phyloP scores from a whole-genome alignment of 148 eudicot genomes.

The Vaccinium vitisidaea region DNA sequence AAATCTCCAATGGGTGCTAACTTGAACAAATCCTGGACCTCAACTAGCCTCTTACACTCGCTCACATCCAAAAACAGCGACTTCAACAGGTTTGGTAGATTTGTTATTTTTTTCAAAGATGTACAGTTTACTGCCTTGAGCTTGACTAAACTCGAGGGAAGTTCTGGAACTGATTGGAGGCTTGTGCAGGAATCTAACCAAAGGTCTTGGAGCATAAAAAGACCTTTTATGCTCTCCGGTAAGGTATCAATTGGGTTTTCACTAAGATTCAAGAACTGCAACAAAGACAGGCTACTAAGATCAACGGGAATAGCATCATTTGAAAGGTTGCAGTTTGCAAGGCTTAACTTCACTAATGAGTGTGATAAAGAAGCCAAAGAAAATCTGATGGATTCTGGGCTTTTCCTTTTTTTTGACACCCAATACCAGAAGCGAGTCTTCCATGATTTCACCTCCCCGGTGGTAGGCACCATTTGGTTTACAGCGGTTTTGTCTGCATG shows the following conservation, averaged over 20 bases:
- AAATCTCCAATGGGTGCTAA: constrained; percentile 4
- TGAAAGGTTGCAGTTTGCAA: not conserved
- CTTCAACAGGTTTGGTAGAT: constrained; percentile 7
- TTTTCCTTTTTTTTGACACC: not conserved
- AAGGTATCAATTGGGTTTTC: constrained; percentile 4
- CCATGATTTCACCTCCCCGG: not conserved
- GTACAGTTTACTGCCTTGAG: not conserved
- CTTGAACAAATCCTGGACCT: constrained; percentile 10
- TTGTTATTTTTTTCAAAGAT: not conserved
- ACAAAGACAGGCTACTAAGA: not conserved
- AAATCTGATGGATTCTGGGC: not conserved
- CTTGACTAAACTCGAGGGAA: constrained; percentile 8
- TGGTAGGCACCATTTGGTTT: not conserved
- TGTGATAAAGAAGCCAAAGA: constrained; percentile 10
- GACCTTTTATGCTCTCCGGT: constrained; percentile 14
- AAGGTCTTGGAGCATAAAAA: not conserved
- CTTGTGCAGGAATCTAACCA: not conserved
- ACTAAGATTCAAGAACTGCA: constrained; percentile 3
- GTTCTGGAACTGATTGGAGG: constrained; percentile 19
- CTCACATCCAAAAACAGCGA: not conserved
- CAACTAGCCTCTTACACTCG: constrained; percentile 1
- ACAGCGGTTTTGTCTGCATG: not conserved
- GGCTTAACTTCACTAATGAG: not conserved
- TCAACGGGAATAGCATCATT: not conserved
- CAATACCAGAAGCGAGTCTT: not conserved